phyloP scores from a whole-genome alignment of 306 rosid species.

The Fragaria iinumae region DNA sequence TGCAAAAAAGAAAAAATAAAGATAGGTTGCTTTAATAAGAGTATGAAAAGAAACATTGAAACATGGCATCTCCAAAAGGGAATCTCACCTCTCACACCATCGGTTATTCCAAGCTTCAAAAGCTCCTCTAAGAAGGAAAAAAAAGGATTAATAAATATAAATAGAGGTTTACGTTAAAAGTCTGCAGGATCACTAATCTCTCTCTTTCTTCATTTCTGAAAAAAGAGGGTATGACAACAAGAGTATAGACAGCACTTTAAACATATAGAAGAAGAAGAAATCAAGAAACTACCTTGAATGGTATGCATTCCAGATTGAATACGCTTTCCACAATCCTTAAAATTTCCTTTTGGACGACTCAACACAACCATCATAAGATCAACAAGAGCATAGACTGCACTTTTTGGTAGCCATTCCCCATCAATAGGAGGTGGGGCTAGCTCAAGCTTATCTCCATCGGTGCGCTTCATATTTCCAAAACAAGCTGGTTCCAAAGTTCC shows the following conservation, averaged over 20 bases:
- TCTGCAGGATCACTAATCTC: conserved; percentile 7
- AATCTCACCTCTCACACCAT: conserved; percentile 79
- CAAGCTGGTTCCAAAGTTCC: conserved; percentile 73
- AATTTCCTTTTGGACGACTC: conserved; percentile 94
- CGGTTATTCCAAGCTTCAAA: conserved; percentile 86
- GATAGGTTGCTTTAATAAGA: conserved; percentile 27
- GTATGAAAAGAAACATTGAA: conserved; percentile 16
- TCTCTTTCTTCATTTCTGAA: not conserved
- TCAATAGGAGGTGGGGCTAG: conserved; percentile 90
- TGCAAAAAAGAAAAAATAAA: conserved; percentile 42
- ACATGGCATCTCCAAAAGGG: conserved; percentile 24
- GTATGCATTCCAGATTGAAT: conserved; percentile 76
- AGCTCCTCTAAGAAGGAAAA: conserved; percentile 70
- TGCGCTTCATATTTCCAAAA: conserved; percentile 74
- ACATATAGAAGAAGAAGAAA: not conserved
- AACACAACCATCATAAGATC: conserved; percentile 79
- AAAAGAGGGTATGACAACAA: not conserved
- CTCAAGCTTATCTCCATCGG: conserved; percentile 75
- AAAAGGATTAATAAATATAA: not conserved
- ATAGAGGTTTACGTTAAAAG: conserved; percentile 14
- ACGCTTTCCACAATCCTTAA: conserved; percentile 90
- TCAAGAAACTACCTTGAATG: conserved; percentile 55
- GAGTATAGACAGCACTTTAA: conserved; percentile 15
- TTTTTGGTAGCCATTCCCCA: conserved; percentile 98
- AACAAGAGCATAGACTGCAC: conserved; percentile 87